Evolutionary conservation across 116 monocot species (phyloP), one percentile per base, ranked within the genome.

Genomic region (Dioscorea cayenensis): DNA sequence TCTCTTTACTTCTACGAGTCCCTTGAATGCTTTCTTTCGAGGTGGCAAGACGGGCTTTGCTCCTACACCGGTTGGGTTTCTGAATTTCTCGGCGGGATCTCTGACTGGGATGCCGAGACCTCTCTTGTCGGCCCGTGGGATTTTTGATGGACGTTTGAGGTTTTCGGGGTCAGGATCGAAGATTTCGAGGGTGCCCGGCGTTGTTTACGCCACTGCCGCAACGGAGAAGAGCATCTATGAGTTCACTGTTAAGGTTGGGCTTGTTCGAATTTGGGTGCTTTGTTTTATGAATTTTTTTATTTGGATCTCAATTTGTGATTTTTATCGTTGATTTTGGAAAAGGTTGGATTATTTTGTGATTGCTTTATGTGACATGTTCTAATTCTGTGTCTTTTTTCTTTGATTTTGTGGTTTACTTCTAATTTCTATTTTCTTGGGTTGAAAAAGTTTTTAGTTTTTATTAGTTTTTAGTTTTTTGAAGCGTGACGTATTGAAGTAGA

Each of bases 151-250:
- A 64, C 50, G 68, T 52, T 66, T 16, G 16, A 69, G 49, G 49
- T 48, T 38, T 66, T 59, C 58, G 3, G 28, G 48, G 7, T 72
- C 69, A 28, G 80, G 36, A 60, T 25, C 65, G 23, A 81, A 55
- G 55, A 28, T 21, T 11, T 2, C 32, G 72, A 80, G 82, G 22
- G 71, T 55, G 6, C 48, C 78, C 1, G 87, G 83, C 10, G 83
- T 78, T 2, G 87, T 79, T 48, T 85, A 81, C 52, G 99, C 99
- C 36, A 87, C 89, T 20, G 90, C 99, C 13, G 87, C 99, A 29
- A 85, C 84, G 5, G 99, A 94, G 82, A 94, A 87, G 87, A 91
- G 79, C 63, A 59, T 99, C 72, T 80, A 99, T 63, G 86, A 93
- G 67, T 99, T 85, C 75, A 80, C 88, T 28, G 99, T 91, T 17